Evolutionary conservation across 1,284 basidiomycete genomes (phyloP).

Genomic region (Farysia itapuensis): DNA sequence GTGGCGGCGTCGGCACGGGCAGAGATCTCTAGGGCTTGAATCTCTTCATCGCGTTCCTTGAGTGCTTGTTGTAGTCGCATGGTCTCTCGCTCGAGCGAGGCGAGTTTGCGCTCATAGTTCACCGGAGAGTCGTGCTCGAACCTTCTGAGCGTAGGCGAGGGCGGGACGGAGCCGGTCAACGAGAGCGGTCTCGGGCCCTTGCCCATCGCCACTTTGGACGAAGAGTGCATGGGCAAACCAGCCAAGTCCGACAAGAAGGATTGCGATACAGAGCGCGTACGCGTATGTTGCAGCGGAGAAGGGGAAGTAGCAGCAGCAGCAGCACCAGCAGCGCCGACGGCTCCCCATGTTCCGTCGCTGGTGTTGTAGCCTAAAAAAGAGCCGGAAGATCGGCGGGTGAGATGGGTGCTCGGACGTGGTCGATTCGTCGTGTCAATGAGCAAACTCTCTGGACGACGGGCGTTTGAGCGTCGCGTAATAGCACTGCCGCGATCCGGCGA

Average conservation of each 20-base stretch:
- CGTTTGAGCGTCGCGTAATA: constrained; percentile 9
- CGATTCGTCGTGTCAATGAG: constrained; percentile 38
- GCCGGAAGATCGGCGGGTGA: constrained; percentile 45
- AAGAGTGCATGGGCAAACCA: too few species aligned
- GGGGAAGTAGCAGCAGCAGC: constrained; percentile 5
- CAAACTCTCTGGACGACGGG: constrained; percentile 39
- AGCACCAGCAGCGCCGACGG: constrained; percentile 5
- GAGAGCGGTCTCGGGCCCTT: constrained; percentile 42
- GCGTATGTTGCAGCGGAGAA: constrained; percentile 27
- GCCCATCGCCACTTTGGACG: constrained; percentile 18
- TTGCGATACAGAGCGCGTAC: constrained; percentile 49
- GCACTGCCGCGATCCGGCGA: constrained; percentile 8
- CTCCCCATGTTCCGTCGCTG: constrained; percentile 39
- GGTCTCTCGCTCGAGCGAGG: constrained; percentile 48
- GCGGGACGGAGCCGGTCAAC: constrained; percentile 38
- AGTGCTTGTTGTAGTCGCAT: constrained; percentile 46
- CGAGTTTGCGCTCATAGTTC: constrained; percentile 49
- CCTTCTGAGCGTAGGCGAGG: constrained; percentile 39
- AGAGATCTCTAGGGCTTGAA: constrained; percentile 26
- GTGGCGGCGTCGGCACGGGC: background rate
- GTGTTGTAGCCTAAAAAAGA: constrained; percentile 55
- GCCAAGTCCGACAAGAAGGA: constrained; percentile 36
- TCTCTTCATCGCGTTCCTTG: constrained; percentile 51
- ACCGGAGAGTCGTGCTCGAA: constrained; percentile 39
- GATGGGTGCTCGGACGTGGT: constrained; percentile 18